Conservation (phyloP, 1,139 yeast genomes). For the Geotrichum carabidarum region DNA sequence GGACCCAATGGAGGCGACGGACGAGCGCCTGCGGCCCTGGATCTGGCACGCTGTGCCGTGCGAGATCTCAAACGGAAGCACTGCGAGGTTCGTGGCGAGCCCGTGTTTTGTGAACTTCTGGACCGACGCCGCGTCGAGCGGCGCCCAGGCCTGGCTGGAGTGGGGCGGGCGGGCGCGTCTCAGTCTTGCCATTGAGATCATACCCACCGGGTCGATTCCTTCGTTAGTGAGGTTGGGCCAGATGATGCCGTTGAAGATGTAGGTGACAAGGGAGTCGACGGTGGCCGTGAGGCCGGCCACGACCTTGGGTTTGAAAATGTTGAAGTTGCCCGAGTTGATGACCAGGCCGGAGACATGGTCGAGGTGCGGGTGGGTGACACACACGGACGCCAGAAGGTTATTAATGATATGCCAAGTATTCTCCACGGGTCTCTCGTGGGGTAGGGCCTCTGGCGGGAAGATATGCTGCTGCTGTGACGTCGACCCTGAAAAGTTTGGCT, state of each 20-base stretch:
- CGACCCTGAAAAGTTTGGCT: conserved; percentile 5
- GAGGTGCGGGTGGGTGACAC: conserved; percentile 78
- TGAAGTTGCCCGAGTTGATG: conserved; percentile 63
- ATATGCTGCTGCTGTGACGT: conserved; percentile 10
- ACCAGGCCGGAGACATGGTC: conserved; percentile 73
- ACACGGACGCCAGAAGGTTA: conserved; percentile 40
- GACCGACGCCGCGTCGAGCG: conserved; percentile 1
- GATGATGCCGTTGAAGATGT: conserved; percentile 65
- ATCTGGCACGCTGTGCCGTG: conserved; percentile 19
- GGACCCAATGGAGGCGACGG: conserved; percentile 9
- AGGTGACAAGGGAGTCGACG: conserved; percentile 47
- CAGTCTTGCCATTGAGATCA: conserved; percentile 27
- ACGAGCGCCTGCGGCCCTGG: conserved; percentile 12
- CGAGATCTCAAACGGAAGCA: conserved; percentile 15
- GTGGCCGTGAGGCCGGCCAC: conserved; percentile 56
- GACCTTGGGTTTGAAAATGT: conserved; percentile 37
- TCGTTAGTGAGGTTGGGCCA: conserved; percentile 71
- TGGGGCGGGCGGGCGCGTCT: conserved; percentile 14
- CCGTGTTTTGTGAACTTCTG: conserved; percentile 1
- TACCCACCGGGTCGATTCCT: conserved; percentile 31
- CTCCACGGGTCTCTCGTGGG: conserved; percentile 28
- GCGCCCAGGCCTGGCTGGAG: not conserved
- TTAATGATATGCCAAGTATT: conserved; percentile 39
- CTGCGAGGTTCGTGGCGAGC: conserved; percentile 18
- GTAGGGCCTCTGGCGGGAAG: conserved; percentile 22